A percentile compares a stretch with the other conserved stretches of the same genome.
These are phyloP conservation scores for Penicillium atrosanguineum DNA, from an alignment of 495 filamentous ascomycete genomes.

Conservation along the genomic window DNA sequence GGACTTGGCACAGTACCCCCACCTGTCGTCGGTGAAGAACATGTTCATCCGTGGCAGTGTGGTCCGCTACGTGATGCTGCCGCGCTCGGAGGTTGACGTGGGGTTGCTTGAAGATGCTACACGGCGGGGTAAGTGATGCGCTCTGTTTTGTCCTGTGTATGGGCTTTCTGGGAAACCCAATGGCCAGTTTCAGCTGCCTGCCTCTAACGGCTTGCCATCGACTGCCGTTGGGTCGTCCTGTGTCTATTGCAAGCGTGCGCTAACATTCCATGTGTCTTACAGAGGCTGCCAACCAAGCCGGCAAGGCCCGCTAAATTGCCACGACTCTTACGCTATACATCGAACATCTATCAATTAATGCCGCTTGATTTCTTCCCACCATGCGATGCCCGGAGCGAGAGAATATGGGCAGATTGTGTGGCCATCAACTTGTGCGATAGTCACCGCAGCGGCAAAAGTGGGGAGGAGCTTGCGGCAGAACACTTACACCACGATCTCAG, in stretches of 20 bases:
- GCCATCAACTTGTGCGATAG: not conserved
- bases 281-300: slow-evolving; percentile 55
- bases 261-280: slow-evolving; percentile 10
- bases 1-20: slow-evolving; percentile 89
- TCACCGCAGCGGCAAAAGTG: not conserved
- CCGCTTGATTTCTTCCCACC: slow-evolving; percentile 18
- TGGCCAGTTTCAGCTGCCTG: not conserved
- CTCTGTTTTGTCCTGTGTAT: not conserved
- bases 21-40: slow-evolving; percentile 93
- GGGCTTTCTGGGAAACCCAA: no score
- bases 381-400: slow-evolving; percentile 21
- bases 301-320: slow-evolving; percentile 42
- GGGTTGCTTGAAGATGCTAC: slow-evolving; percentile 93
- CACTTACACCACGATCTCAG: not conserved
- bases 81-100: slow-evolving; percentile 82
- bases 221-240: not conserved
- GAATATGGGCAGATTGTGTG: slow-evolving; percentile 1
- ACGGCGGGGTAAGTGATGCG: slow-evolving; percentile 68
- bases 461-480: not conserved
- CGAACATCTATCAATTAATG: slow-evolving; percentile 20
- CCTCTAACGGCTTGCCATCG: not conserved
- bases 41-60: slow-evolving; percentile 97
- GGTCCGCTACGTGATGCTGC: slow-evolving; percentile 92
- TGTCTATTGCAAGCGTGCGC: not conserved
- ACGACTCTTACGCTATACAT: slow-evolving; percentile 9